Base-by-base conservation (phyloP, 1,284 basidiomycete species). In the Pseudozyma thailandica region DNA sequence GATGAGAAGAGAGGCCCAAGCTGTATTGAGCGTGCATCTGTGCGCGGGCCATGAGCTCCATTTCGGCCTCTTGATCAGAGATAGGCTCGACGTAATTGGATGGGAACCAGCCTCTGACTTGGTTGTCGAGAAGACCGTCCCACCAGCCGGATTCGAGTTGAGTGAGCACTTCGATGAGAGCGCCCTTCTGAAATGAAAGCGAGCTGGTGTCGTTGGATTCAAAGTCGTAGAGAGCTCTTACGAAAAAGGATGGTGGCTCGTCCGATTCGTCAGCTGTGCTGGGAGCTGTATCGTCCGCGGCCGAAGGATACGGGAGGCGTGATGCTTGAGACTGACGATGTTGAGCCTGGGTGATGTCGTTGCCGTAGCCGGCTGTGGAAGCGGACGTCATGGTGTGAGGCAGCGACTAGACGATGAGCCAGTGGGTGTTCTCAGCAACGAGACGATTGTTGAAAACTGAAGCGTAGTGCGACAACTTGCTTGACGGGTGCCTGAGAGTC, bases 141-240 rank as follows among this genome's bases (percentile, higher is more conserved):
- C 95, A 99, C 95, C 95, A 99, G 16, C 95, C 95, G 5, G 91
- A 92, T 46, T 92, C 91, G 52, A 97, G 88, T 81, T 91, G 90
- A 7, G 91, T 93, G 50, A 96, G 87, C 52, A 98, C 93, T 84
- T 98, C 93, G 77, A 98, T 96, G 70, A 98, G 87, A 80, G 96
- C 93, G 71, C 90, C 91, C 74, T 88, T 89, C 60, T 84, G 86
- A 82, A 98, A 98, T 13, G 91, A 92, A 44, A 98, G 88, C 0
- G 94, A 92, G 7, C 92, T 93, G 45, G 88, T 85, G 75, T 96
- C 94, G 61, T 90, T 87, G 28, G 84, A 72, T 37, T 63, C 53
- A 84, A 95, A 98, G 85, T 94, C 91, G 84, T 96, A 98, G 58
- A 93, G 86, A 6, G 95, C 94, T 46, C 90, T 89, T 74, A 96